phyloP scores from a whole-genome alignment of 305 asterid genomes.

The Rubia peregrina region DNA sequence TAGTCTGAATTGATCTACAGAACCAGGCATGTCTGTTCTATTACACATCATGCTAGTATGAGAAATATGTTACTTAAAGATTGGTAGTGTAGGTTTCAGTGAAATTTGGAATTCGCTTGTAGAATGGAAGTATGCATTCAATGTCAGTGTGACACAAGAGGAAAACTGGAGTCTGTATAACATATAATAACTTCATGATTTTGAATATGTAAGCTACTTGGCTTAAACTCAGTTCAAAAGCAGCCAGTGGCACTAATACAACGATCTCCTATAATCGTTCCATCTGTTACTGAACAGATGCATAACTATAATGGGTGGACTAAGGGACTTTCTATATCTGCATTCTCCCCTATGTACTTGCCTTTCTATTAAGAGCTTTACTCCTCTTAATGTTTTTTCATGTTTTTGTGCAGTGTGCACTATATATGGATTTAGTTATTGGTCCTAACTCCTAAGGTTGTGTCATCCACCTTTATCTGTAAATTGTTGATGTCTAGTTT shows the following conservation, averaged over 20 bases:
- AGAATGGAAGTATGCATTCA: neutral
- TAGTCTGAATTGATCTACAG: neutral
- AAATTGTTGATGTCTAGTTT: neutral
- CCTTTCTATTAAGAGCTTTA: neutral
- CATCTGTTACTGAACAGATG: neutral
- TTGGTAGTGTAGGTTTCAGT: neutral
- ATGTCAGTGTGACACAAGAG: neutral
- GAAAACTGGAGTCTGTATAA: neutral
- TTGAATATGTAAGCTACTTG: neutral
- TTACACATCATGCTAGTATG: neutral
- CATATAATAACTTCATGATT: neutral
- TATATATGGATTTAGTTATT: neutral
- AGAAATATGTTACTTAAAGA: neutral
- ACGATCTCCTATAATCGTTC: neutral
- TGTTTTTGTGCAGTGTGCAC: neutral
- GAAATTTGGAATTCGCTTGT: neutral
- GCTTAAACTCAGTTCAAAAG: neutral
- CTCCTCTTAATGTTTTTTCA: neutral
- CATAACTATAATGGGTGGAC: neutral
- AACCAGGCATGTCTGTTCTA: neutral
- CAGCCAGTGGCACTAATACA: neutral
- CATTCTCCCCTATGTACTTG: neutral
- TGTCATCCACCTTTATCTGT: neutral
- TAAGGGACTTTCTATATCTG: neutral
- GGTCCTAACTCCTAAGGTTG: neutral